Evolutionary conservation across 73 alveolate genomes (phyloP), one percentile per base, ranked within the genome.

Genomic region (Paramecium octaurelia): DNA sequence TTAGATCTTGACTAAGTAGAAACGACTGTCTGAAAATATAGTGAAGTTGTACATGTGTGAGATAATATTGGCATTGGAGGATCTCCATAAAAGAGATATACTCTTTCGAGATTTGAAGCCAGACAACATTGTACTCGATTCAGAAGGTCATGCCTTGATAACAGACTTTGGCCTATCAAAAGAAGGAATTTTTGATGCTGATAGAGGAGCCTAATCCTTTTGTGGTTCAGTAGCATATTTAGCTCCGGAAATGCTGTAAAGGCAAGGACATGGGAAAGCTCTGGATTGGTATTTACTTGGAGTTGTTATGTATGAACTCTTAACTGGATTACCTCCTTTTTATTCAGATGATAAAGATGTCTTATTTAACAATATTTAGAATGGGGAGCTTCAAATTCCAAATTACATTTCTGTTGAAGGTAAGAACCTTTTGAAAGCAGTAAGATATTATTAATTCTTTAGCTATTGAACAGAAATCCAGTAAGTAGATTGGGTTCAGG

Each of bases 231-330:
- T 96, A 44, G 99, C 99, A 16, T 97, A 97, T 88, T 92, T 97
- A 36, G 99, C 99, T 10, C 99, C 99, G 43, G 99, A 97, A 94
- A 97, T 97, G 99, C 92, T 97, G 2, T 94, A 95, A 80, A 92
- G 98, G 68, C 23, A 91, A 20, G 99, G 99, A 20, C 99, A 97
- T 97, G 99, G 99, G 12, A 97, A 97, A 85, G 96, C 99, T 2
- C 99, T 98, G 6, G 99, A 98, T 87, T 98, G 99, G 99, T 98
- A 98, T 95, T 88, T 98, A 38, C 88, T 98, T 54, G 99, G 99
- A 4, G 99, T 98, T 29, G 94, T 97, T 21, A 90, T 98, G 91
- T 98, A 98, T 93, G 99, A 98, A 86, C 96, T 98, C 97, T 93
- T 98, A 69, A 96, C 95, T 40, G 99, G 99, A 42, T 85, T 95